Base-by-base conservation (phyloP, 352 stramenopile species). In the Phytophthora constricta region DNA sequence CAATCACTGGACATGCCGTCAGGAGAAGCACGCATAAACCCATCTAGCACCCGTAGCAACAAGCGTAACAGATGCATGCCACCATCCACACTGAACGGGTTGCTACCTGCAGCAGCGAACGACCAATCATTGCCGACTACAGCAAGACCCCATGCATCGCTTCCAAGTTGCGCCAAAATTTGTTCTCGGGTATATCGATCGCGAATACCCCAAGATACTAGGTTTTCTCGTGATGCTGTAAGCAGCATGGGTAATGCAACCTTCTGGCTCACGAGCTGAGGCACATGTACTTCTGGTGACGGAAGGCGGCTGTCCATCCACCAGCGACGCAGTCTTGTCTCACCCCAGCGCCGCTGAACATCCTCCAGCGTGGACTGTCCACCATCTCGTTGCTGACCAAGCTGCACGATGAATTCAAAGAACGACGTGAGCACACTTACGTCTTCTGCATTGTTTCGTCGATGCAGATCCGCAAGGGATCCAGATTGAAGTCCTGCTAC, bases 131-230 rank as follows among this genome's bases (percentile, higher is more conserved):
- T 39, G 7, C 20, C n/a, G 23, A 43, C 51, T 31, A 43, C 52
- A 13, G 41, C 53, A 11, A 42, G 3, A 49, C 13, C n/a, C 47
- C 19, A 23, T 13, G 25, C 20, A 43, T 22, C 48, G 34, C 58
- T 50, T n/a, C 58, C 69, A 52, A 77, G 58, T 10, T 79, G 68
- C 10, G 67, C 57, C 27, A 92, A 42, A 65, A 92, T 74, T 56
- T 83, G 74, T 17, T 92, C 80, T 19, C 82, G 76, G 19, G 51
- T 75, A 46, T 80, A 74, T 1, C 82, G 79, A 51, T 91, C 82
- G 14, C 69, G 62, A 34, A 92, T 73, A 2, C 82, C 82, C 82
- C 82, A 92, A 0, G 80, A 83, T n/a, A 91, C 84, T 0, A 92
- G 54, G 28, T 90, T 84, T 66, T 92, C 84, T 7, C 82, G 77